Evolutionary conservation across 2,329 filamentous ascomycete genomes (phyloP), one percentile per base, ranked within the genome.

Genomic region (Stagonosporopsis cucurbitacearum): DNA sequence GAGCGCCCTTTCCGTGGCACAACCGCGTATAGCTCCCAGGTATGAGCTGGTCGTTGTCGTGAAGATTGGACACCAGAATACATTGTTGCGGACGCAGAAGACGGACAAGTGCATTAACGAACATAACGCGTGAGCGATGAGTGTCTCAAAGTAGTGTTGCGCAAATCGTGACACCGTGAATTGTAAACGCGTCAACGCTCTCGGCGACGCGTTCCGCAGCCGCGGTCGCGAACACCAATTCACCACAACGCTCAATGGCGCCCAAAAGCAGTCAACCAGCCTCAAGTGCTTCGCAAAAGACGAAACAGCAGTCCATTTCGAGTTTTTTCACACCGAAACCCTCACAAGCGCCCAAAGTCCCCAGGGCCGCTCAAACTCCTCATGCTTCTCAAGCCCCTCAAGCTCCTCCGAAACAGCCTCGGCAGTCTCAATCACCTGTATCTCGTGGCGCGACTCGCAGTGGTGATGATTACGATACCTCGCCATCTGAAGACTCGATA

Each of bases 301-400:
- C 89, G 75, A 90, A 88, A 67, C 91, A 97, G 71, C 85, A 88
- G 63, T 91, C 91, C 0, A 88, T 97, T 58, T 95, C 91, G 3
- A 93, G 87, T 70, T 96, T 96, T 77, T 96, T 96, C 73, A 84
- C 86, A 0, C 71, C 71, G 2, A 78, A 77, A 57, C 58, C 73
- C 4, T 64, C 74, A 56, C 70, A 71, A 69, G 65, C 73, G 12
- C 26, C 41, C 25, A 32, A 44, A 32, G 15, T 17, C 35, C 41
- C 56, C 19, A 36, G 36, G 36, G 30, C 43, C 8, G 12, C 40
- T 4, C 19, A 43, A 30, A 7, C 26, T 40, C 41, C 56, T 15
- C 37, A 46, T 35, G 30, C 43, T 15, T 13, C 40, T 4, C 19
- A 46, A 46, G 30, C 43, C 8, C 32, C 40, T 4, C 19, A 43